phyloP scores from a whole-genome alignment of 1,284 basidiomycete genomes.

The Malassezia vespertilionis region DNA sequence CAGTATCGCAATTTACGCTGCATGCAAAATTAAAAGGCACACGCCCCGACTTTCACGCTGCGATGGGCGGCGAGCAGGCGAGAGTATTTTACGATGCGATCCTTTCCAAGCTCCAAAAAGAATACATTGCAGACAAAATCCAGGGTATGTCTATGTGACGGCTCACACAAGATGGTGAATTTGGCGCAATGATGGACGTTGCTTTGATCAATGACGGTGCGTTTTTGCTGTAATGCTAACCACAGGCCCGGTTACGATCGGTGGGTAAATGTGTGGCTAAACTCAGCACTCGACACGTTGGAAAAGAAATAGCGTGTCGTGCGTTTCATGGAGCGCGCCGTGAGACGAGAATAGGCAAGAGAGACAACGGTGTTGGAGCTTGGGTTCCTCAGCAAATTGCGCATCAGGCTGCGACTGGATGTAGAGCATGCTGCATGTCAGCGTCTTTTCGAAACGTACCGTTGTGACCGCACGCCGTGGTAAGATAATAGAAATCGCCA shows the following conservation, averaged over 20 bases:
- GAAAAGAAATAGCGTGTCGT: slow-evolving; percentile 31
- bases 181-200: slow-evolving; percentile 46
- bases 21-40: slow-evolving; percentile 40
- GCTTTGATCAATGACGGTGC: slow-evolving; percentile 36
- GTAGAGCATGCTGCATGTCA: slow-evolving; percentile 1
- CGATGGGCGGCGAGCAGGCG: slow-evolving; percentile 30
- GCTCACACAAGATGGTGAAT: slow-evolving; percentile 26
- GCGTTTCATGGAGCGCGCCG: no score
- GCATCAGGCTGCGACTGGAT: slow-evolving; percentile 5
- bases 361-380: no score
- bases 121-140: slow-evolving; percentile 25
- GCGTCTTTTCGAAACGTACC: slow-evolving; percentile 7
- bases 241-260: slow-evolving; percentile 14
- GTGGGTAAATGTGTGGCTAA: slow-evolving; percentile 6
- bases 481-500: slow-evolving; percentile 9
- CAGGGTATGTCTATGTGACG: slow-evolving; percentile 13
- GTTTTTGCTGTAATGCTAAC: not conserved
- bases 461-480: not conserved
- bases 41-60: slow-evolving; percentile 42
- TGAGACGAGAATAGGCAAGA: no score
- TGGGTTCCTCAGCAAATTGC: no score
- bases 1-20: slow-evolving; percentile 43
- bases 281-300: slow-evolving; percentile 27
- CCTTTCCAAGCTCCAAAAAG: slow-evolving; percentile 23
- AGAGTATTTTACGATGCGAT: slow-evolving; percentile 30